Conservation (phyloP, 2,329 filamentous ascomycete genomes). For the Amauroascus verrucosus region DNA sequence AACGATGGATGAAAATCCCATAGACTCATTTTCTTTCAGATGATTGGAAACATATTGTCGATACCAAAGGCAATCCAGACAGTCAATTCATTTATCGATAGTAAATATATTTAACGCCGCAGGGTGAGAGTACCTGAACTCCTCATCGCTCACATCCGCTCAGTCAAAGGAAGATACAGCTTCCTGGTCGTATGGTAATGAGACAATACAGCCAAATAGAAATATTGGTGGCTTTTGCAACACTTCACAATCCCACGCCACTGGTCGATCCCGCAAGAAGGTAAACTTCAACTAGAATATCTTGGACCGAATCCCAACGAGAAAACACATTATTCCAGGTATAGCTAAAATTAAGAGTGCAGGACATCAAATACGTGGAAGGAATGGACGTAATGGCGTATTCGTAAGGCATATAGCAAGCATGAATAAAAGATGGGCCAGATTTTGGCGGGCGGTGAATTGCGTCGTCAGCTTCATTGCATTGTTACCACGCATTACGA, state of each 20-base stretch:
- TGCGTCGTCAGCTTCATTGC: not conserved
- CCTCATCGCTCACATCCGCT: slow-evolving; percentile 9
- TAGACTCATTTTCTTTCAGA: not conserved
- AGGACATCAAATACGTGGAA: not conserved
- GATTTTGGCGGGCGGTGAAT: not conserved
- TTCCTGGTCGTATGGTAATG: not conserved
- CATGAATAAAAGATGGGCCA: not conserved
- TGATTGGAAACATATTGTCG: not conserved
- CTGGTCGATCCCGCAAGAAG: too few species aligned
- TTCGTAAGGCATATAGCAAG: too few species aligned
- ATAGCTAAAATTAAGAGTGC: not conserved
- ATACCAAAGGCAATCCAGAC: not conserved
- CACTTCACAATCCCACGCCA: not conserved
- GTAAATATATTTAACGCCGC: not conserved
- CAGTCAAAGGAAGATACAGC: not conserved
- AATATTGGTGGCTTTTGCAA: not conserved
- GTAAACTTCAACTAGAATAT: too few species aligned
- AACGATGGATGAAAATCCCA: too few species aligned
- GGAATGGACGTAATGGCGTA: not conserved
- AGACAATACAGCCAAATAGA: not conserved
- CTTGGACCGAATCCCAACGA: not conserved
- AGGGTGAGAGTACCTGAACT: not conserved
- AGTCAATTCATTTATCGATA: not conserved
- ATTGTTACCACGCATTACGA: slow-evolving; percentile 64
- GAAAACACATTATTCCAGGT: not conserved